Base-by-base conservation (phyloP, 2,329 filamentous ascomycete species). In the Ascochyta koolunga region DNA sequence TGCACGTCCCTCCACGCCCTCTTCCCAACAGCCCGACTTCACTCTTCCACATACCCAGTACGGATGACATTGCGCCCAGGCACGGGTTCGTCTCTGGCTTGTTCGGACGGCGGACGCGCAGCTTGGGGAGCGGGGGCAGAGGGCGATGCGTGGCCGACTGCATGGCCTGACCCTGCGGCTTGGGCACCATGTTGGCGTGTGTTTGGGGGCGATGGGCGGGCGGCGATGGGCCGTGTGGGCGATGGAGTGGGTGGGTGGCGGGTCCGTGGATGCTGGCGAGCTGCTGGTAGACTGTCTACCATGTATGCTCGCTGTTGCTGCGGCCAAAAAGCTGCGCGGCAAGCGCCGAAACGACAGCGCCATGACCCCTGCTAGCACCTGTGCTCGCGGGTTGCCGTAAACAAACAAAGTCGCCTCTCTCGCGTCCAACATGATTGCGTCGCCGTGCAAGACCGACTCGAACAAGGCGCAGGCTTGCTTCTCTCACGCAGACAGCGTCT, bases 31-130 rank as follows among this genome's bases (percentile, higher is more conserved):
- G n/a, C n/a, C n/a, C n/a, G n/a, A n/a, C n/a, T n/a, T n/a, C n/a
- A n/a, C n/a, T n/a, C n/a, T 11, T 13, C 11, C 25, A 68, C 62
- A 45, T 82, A 89, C 86, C 86, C 66, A 89, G 74, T 65, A 89
- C 84, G 46, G 84, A 83, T 44, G 81, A 82, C 88, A 90, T 89
- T 38, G 87, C 78, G 15, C 82, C 81, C 43, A 88, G 71, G 68
- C 88, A 90, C 48, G 87, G 84, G 70, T 88, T 89, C 58, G 77
- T 75, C 66, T 86, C 81, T 60, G 83, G 77, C 64, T 83, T 79
- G 66, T 89, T 86, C 43, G 87, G 86, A 62, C 83, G 80, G 61
- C 84, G 82, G 43, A 90, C 82, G 65, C 85, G 84, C 53, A 90
- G 81, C 68, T 87, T 85, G 5, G 79, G 82, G 3, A 87, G 78